These are phyloP conservation scores for Wallacemonas sp. DNA, from an alignment of 208 protist genomes.

Conservation along the genomic window DNA sequence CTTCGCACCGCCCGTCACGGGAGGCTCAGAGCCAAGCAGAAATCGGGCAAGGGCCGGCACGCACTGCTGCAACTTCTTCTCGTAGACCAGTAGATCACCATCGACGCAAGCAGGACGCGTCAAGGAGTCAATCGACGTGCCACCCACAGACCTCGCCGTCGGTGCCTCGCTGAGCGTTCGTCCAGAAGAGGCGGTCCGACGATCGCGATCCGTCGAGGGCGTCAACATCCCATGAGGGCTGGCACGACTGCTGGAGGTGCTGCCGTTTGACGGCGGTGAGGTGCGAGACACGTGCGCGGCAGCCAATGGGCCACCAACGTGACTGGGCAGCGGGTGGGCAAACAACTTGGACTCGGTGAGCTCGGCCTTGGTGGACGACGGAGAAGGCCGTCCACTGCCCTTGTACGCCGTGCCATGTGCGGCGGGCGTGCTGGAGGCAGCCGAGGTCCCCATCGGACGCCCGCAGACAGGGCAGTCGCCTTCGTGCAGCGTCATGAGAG, in stretches of 20 bases:
- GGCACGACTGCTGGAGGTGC: too few species aligned
- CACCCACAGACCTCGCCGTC: not conserved
- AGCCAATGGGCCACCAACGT: too few species aligned
- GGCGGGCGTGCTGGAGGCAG: too few species aligned
- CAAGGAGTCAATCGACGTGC: not conserved
- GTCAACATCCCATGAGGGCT: too few species aligned
- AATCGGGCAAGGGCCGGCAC: conserved; percentile 52
- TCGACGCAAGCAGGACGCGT: not conserved
- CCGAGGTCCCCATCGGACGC: not conserved
- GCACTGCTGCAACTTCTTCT: conserved; percentile 44
- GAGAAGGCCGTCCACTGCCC: not conserved
- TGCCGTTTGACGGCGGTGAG: too few species aligned
- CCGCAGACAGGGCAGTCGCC: conserved; percentile 76
- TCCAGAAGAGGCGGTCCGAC: too few species aligned
- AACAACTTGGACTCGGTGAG: conserved; percentile 8
- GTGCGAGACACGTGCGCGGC: too few species aligned
- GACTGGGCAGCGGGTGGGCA: not conserved
- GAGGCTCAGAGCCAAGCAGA: conserved; percentile 52
- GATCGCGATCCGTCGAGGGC: too few species aligned
- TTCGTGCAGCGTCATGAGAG: conserved; percentile 63
- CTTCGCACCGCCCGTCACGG: too few species aligned
- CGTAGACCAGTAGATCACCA: conserved; percentile 15
- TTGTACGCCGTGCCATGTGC: too few species aligned
- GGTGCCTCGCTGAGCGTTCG: too few species aligned
- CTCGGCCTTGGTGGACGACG: conserved; percentile 16